Evolutionary conservation across 192 early-diverging fungal species (phyloP).

Genomic region (Backusella liffmaniae): DNA sequence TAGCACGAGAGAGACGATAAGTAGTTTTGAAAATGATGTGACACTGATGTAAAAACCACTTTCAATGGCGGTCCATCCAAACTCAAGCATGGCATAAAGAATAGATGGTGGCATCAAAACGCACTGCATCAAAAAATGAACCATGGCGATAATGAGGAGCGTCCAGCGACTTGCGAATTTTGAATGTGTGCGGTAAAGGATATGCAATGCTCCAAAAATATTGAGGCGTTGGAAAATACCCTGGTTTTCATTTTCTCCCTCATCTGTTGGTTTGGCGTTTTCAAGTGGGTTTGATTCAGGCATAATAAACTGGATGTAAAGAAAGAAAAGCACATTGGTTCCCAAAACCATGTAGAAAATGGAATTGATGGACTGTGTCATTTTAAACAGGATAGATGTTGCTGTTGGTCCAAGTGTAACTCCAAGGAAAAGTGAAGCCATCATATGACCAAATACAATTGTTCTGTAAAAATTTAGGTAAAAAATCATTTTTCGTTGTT

Average conservation of each 20-base stretch:
- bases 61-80: constrained; percentile 48
- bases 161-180: constrained; percentile 18
- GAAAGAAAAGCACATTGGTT: constrained; percentile 4
- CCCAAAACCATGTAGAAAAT: background rate
- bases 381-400: background rate
- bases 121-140: constrained; percentile 22
- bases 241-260: background rate
- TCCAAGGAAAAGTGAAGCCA: constrained; percentile 20
- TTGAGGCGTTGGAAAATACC: constrained; percentile 27
- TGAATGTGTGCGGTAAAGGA: constrained; percentile 19
- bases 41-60: constrained; percentile 38
- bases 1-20: constrained; percentile 34
- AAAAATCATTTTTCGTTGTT: background rate
- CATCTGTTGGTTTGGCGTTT: background rate
- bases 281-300: constrained; percentile 34
- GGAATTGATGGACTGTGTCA: background rate
- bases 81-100: constrained; percentile 44
- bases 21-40: constrained; percentile 19
- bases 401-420: background rate
- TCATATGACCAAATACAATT: constrained; percentile 8
- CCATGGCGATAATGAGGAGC: constrained; percentile 14
- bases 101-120: constrained; percentile 24
- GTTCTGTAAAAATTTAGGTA: constrained; percentile 1
- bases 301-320: constrained; percentile 8
- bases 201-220: constrained; percentile 30